phyloP scores from a whole-genome alignment of 305 asterid genomes.

The Fraxinus platypoda region DNA sequence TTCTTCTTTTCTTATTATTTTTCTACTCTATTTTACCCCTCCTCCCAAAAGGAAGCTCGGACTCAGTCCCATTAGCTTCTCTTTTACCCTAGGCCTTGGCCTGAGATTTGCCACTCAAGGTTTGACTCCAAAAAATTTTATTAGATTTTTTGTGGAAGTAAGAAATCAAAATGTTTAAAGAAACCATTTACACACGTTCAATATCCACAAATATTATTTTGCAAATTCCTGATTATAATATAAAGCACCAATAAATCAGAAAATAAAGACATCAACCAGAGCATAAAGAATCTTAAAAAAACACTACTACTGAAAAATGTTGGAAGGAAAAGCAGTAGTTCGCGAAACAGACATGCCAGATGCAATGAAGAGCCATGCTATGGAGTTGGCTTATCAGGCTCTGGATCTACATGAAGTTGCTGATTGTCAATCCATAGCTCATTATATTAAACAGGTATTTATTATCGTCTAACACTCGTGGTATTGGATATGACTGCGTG shows the following conservation, averaged over 20 bases:
- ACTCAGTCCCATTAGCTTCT: not conserved
- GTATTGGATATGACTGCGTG: not conserved
- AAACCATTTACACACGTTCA: not conserved
- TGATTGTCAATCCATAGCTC: conserved; percentile 23
- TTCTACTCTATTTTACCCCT: too few species aligned
- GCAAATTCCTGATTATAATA: not conserved
- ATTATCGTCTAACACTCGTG: not conserved
- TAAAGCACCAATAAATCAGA: not conserved
- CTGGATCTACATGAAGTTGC: conserved; percentile 32
- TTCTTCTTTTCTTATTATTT: too few species aligned
- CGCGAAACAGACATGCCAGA: conserved; percentile 27
- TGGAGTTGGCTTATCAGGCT: conserved; percentile 31
- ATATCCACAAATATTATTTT: not conserved
- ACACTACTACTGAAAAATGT: conserved; percentile 11
- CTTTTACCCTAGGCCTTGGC: not conserved
- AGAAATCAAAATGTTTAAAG: not conserved
- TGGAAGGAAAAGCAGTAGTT: conserved; percentile 34
- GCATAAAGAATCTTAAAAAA: not conserved
- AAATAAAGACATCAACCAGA: not conserved
- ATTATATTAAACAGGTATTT: conserved; percentile 25
- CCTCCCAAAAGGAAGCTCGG: too few species aligned
- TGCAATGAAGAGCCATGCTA: conserved; percentile 22
- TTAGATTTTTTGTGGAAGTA: not conserved
- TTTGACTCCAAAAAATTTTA: not conserved
- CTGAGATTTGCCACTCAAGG: not conserved